Evolutionary conservation across 2,329 filamentous ascomycete genomes (phyloP).

Genomic region (Erysiphe pulchra): DNA sequence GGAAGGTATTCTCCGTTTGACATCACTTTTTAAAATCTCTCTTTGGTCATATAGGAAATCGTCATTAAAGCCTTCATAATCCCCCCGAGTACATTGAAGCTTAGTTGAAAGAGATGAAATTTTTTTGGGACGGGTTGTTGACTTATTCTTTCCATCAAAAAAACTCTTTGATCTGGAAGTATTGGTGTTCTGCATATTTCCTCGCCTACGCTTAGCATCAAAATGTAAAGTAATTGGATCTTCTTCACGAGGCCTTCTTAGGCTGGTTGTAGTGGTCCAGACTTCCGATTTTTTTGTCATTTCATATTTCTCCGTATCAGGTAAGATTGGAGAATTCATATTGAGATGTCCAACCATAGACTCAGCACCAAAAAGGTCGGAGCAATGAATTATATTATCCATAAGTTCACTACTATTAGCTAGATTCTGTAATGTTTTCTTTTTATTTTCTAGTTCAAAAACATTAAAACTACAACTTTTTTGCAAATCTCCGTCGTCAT

Average conservation of each 20-base stretch:
- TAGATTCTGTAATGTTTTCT: background rate
- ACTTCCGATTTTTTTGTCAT: slow-evolving; percentile 1
- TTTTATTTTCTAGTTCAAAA: background rate
- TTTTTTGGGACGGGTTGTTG: background rate
- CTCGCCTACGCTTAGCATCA: slow-evolving; percentile 19
- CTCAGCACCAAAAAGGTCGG: slow-evolving; percentile 13
- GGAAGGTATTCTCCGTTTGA: background rate
- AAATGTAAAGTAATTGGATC: slow-evolving; percentile 7
- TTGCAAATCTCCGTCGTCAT: background rate
- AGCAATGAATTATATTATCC: slow-evolving; percentile 4
- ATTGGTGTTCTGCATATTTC: slow-evolving; percentile 2
- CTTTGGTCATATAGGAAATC: too few species aligned
- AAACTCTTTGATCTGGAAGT: slow-evolving; percentile 11
- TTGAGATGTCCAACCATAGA: slow-evolving; percentile 12
- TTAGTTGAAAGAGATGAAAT: background rate
- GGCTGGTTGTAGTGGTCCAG: slow-evolving; percentile 5
- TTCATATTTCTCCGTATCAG: slow-evolving; percentile 1
- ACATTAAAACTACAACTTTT: background rate
- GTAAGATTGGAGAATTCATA: slow-evolving; percentile 11
- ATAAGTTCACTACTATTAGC: slow-evolving; percentile 1
- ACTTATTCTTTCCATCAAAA: background rate
- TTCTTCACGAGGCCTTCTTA: slow-evolving; percentile 11
- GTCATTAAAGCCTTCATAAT: too few species aligned
- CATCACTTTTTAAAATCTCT: background rate
- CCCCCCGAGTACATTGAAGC: background rate